Conservation (phyloP, 1,139 yeast genomes). For the Meyerozyma sp. region DNA sequence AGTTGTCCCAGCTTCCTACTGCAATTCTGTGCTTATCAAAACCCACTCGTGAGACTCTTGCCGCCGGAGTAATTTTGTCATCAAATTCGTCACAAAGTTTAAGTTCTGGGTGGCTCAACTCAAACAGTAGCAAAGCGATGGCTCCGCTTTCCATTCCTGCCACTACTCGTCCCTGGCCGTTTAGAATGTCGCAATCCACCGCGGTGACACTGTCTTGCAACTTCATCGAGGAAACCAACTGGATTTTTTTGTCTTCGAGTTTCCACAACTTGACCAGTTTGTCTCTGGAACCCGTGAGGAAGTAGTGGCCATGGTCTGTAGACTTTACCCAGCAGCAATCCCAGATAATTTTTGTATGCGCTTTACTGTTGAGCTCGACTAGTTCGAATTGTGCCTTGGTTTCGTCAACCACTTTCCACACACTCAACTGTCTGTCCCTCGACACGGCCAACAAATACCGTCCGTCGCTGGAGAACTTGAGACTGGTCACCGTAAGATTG, state of each 20-base stretch:
- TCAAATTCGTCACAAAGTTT: conserved; percentile 25
- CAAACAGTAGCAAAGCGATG: conserved; percentile 18
- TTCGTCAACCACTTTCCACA: conserved; percentile 58
- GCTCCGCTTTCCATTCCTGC: conserved; percentile 69
- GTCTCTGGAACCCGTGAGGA: conserved; percentile 88
- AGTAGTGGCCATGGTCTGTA: conserved; percentile 26
- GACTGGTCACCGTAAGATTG: conserved; percentile 76
- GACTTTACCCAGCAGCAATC: conserved; percentile 81
- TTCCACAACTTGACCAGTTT: conserved; percentile 72
- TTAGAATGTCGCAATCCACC: conserved; percentile 41
- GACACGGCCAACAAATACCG: conserved; percentile 71
- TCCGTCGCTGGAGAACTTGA: conserved; percentile 72
- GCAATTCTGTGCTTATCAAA: conserved; percentile 39
- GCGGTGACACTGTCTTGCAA: conserved; percentile 66
- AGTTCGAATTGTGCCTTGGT: conserved; percentile 35
- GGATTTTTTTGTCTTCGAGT: conserved; percentile 18
- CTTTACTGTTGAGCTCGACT: conserved; percentile 52
- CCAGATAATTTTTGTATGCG: conserved; percentile 93
- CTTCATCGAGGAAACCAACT: conserved; percentile 29
- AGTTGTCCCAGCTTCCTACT: conserved; percentile 65
- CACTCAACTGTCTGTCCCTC: conserved; percentile 80
- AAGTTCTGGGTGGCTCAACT: conserved; percentile 27
- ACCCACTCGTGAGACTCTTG: conserved; percentile 51
- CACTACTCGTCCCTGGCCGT: conserved; percentile 38
- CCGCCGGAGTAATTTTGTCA: conserved; percentile 48